These are phyloP conservation scores for Cryphonectria carpinicola DNA, from an alignment of 2,329 filamentous ascomycete genomes.

Conservation along the genomic window DNA sequence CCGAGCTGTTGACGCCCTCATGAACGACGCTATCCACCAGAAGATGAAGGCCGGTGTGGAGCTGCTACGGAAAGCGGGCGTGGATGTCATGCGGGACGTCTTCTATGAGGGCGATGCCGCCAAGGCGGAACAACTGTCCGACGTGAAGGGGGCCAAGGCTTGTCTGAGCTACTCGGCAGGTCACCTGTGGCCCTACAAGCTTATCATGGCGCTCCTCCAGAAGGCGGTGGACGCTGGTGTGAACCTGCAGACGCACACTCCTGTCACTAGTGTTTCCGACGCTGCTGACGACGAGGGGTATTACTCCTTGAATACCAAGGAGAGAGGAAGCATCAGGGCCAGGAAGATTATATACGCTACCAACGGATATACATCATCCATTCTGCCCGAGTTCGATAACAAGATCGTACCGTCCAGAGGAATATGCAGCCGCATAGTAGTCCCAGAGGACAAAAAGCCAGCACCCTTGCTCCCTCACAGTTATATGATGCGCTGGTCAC, in stretches of 20 bases:
- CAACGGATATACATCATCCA: slow-evolving; percentile 40
- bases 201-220: slow-evolving; percentile 35
- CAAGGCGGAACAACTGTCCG: slow-evolving; percentile 40
- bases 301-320: slow-evolving; percentile 28
- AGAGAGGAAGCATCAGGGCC: slow-evolving; percentile 32
- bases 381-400: slow-evolving; percentile 38
- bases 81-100: slow-evolving; percentile 37
- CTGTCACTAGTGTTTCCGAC: slow-evolving; percentile 31
- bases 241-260: slow-evolving; percentile 39
- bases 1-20: slow-evolving; percentile 44
- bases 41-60: slow-evolving; percentile 38
- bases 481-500: slow-evolving; percentile 32
- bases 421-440: slow-evolving; percentile 34
- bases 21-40: slow-evolving; percentile 34
- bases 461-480: slow-evolving; percentile 30
- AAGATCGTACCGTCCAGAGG: slow-evolving; percentile 40
- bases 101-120: slow-evolving; percentile 33
- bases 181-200: slow-evolving; percentile 40
- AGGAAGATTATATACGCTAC: slow-evolving; percentile 39
- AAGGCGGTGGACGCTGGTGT: slow-evolving; percentile 31
- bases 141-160: slow-evolving; percentile 42
- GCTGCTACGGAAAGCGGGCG: slow-evolving; percentile 36
- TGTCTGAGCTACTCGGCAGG: slow-evolving; percentile 38
- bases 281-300: slow-evolving; percentile 25
- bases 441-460: slow-evolving; percentile 13